These are phyloP conservation scores for Fraxinus pennsylvanica DNA, from an alignment of 257 asterid species.

Conservation along the genomic window DNA sequence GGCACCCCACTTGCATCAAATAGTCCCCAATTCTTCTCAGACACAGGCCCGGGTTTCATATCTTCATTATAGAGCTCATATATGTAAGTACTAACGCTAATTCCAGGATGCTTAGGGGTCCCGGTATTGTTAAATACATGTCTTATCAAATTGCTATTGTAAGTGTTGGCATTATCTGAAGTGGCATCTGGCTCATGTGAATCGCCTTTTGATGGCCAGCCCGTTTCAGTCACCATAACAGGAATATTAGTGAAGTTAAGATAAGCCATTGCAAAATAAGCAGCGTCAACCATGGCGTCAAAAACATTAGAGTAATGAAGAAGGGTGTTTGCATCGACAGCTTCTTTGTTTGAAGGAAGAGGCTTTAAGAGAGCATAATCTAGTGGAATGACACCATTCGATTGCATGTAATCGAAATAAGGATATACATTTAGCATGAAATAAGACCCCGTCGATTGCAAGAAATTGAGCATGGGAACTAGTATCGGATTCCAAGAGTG, in stretches of 20 bases:
- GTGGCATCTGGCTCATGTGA: constrained; percentile 78
- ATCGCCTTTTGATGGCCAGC: constrained; percentile 93
- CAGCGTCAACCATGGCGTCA: constrained; percentile 88
- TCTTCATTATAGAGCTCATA: constrained; percentile 93
- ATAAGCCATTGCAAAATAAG: constrained; percentile 75
- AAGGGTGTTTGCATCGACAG: constrained; percentile 81
- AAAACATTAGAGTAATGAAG: constrained; percentile 84
- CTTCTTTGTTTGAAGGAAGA: constrained; percentile 75
- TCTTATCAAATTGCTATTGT: constrained; percentile 75
- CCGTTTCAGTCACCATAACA: constrained; percentile 74
- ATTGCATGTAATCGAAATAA: constrained; percentile 63
- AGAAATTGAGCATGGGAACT: constrained; percentile 61
- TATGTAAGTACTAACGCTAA: constrained; percentile 65
- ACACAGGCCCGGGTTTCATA: constrained; percentile 52
- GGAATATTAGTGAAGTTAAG: constrained; percentile 85
- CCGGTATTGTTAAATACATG: constrained; percentile 74
- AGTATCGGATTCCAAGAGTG: constrained; percentile 55
- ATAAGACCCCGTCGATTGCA: constrained; percentile 63
- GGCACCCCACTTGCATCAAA: constrained; percentile 65
- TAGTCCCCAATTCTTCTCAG: constrained; percentile 93
- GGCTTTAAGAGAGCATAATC: constrained; percentile 86
- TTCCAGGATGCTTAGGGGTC: constrained; percentile 82
- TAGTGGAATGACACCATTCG: constrained; percentile 73
- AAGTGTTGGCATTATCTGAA: constrained; percentile 75
- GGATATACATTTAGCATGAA: constrained; percentile 86